Base-by-base conservation (phyloP, 2,329 filamentous ascomycete species). In the Tolypocladium sp. region DNA sequence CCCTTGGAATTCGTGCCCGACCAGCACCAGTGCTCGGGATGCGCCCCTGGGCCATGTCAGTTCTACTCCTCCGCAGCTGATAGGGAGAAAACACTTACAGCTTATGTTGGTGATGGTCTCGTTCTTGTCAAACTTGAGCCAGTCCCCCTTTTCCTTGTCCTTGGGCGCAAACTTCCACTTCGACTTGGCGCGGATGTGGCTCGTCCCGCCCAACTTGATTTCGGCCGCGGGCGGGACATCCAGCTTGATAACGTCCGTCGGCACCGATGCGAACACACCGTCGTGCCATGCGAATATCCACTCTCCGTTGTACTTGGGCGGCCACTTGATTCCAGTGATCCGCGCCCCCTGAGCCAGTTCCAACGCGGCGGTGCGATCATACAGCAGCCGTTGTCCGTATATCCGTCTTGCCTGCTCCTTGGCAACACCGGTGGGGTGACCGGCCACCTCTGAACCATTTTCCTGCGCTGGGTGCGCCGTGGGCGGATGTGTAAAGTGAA, bases 51-150 rank as follows among this genome's bases (percentile, higher is more conserved):
- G 13, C 15, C 10, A 33, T 40, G 59, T 66, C 44, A 66, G 52
- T 44, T 30, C 20, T 17, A 15, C 22, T 46, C 27, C 25, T 15
- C 22, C n/a, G 4, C 2, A 2, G 8, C 6, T 10, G 6, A 13
- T 20, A 20, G 44, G 1, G 3, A 46, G 56, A 9, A 56, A 25
- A 3, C 9, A 76, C 79, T 75, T 67, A 80, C 80, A 83, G 57
- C 73, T 74, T 30, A 83, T 90, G 71, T 87, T 90, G 63, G 79
- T 84, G 20, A 89, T 87, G 3, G 79, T 76, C 62, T 90, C 87
- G 25, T 83, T 84, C 67, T 86, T 87, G 37, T 87, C 85, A 66
- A 90, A 83, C 63, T 74, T 77, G n/a, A 85, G 71, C 82, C 82
- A 85, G 13, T 76, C 69, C 35, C 74, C 74, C 27, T 71, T 73